Evolutionary conservation across 2,329 filamentous ascomycete species (phyloP), one percentile per base, ranked within the genome.

Genomic region (Knoxdaviesia capensis): DNA sequence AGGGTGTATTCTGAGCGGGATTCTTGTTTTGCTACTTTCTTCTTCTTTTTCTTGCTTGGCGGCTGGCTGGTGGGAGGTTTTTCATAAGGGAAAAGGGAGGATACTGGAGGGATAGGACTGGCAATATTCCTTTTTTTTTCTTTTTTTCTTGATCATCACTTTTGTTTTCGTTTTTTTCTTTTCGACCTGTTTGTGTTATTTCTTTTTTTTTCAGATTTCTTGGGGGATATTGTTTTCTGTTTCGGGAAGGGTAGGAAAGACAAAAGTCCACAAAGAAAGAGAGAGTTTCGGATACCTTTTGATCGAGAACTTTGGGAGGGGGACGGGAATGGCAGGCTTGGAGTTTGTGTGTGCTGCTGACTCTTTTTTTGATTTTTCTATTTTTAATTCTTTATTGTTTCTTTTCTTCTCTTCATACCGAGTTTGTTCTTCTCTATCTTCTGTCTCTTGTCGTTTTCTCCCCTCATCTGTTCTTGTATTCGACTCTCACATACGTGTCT

Each of bases 131-230:
- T 46, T 48, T 44, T 47, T 44, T 44, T 47, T 34, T 39, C 42
- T 42, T 46, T 45, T 46, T 40, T 40, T 45, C 44, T 42, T 43
- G 44, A 39, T 46, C 38, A 39, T 42, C 45, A 35, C 44, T 42
- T 37, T 43, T 41, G 38, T 43, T 47, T 45, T 44, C 40, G 44
- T 40, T 43, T 41, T 42, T 42, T 33, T 36, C 38, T 10, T 43
- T 34, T 47, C 43, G 45, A 42, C 43, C 46, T 49, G 45, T 42
- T 50, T 49, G 40, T 47, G 20, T 47, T 45, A 43, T 44, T 46
- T 49, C 48, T 43, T 50, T 48, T 41, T 47, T 32, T 46, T 49
- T 43, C 41, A 11, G 34, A 35, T 35, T 35, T 35, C 11, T 35
- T 35, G 34, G 34, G 9, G 9, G 34, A 11, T 35, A 20, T 20